A percentile compares a stretch with the other conserved stretches of the same genome.
Evolutionary conservation across 257 asterid genomes (phyloP).

Genomic region (Nicotiana undulata): DNA sequence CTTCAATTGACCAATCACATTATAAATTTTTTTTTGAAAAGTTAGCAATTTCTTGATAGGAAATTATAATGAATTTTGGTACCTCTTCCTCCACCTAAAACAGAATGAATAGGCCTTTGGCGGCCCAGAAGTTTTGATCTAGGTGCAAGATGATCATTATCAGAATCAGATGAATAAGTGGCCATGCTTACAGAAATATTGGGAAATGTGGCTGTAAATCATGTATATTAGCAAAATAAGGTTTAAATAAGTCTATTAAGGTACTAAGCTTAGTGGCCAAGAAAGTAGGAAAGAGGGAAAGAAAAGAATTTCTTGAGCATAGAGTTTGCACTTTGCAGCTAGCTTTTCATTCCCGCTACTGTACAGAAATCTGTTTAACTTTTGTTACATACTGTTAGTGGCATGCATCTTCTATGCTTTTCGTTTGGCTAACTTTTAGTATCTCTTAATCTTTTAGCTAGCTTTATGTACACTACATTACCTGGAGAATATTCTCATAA

Average conservation of each 20-base stretch:
- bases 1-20: not conserved
- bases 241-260: conserved; percentile 13
- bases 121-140: conserved; percentile 34
- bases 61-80: not conserved
- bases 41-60: too few relatives aligned
- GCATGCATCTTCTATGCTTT: conserved; percentile 5
- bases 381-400: conserved; percentile 5
- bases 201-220: not conserved
- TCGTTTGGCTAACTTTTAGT: not conserved
- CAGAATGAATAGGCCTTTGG: conserved; percentile 38
- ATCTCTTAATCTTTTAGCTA: not conserved
- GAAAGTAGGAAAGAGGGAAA: conserved; percentile 20
- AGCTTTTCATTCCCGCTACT: not conserved
- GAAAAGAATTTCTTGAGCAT: conserved; percentile 40
- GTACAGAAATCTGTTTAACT: not conserved
- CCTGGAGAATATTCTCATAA: not conserved
- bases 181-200: conserved; percentile 1
- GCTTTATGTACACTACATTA: not conserved
- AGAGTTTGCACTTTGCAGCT: conserved; percentile 5
- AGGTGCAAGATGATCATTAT: conserved; percentile 4
- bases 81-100: conserved; percentile 59
- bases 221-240: not conserved
- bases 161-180: conserved; percentile 15
- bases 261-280: conserved; percentile 27
- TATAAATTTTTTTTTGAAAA: too few relatives aligned